Base-by-base conservation (phyloP, 1,284 basidiomycete species). In the Cutaneotrichosporon mucoides region DNA sequence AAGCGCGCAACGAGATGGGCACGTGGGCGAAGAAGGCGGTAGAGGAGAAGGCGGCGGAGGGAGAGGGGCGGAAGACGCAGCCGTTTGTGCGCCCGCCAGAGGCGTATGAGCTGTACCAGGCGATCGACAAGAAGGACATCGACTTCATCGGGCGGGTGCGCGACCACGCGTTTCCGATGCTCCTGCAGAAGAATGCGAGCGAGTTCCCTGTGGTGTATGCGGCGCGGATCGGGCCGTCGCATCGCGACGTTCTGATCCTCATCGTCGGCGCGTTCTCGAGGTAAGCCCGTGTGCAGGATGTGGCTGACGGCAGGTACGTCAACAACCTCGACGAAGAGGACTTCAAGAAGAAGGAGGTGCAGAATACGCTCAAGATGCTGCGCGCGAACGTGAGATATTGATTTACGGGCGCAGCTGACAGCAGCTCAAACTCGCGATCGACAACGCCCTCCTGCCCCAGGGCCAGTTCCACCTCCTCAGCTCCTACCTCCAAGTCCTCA, bases 131-230 rank as follows among this genome's bases (percentile, higher is more conserved):
- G 55, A 71, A 75, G 53, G 73, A 79, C 66, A 68, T 79, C 45
- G 73, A 76, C 45, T 78, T 69, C 56, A 77, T 79, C 59, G 73
- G 73, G 70, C 60, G 77, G 12, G 75, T 78, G 11, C 62, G 76
- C 49, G 77, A 79, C 65, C 76, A 79, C 59, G 68, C 73, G 11
- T 79, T 79, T 56, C 46, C 59, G 15, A 50, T 77, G 47, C 55
- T 79, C 9, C 56, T 78, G 38, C 76, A 77, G 64, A 78, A 78
- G 69, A 75, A 75, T 41, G 75, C 72, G 9, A 71, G 71, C 38
- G 75, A 77, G 56, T 79, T 79, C 52, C 76, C 77, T 1, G 74
- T 79, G 33, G 66, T 79, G 6, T 79, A 79, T 50, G 76, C 76
- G 0, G 67, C 71, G 41, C 66, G 77, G 36, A 70, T 76, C 44